Evolutionary conservation across 768 basidiomycete genomes (phyloP).

Genomic region (Hypholoma sublateritium): DNA sequence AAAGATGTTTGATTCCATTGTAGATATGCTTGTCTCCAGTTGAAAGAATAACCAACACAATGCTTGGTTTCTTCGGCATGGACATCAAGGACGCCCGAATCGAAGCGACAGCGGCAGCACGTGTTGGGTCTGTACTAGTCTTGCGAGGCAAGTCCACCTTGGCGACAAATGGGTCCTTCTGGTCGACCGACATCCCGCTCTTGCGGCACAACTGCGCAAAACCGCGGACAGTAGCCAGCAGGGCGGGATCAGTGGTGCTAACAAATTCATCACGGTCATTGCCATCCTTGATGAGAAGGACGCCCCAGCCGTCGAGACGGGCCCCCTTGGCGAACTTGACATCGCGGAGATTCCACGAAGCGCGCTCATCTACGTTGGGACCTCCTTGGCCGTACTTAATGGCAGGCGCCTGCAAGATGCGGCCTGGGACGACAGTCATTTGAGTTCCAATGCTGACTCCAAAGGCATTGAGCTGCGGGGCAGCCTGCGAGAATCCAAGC

Average conservation of each 20-base stretch:
- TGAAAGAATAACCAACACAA: constrained; percentile 68
- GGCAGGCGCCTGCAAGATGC: constrained; percentile 61
- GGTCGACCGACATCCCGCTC: constrained; percentile 59
- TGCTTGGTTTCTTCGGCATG: constrained; percentile 46
- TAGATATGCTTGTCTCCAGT: constrained; percentile 75
- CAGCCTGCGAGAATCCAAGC: constrained; percentile 53
- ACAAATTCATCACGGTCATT: constrained; percentile 58
- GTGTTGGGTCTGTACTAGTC: constrained; percentile 50
- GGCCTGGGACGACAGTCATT: constrained; percentile 73
- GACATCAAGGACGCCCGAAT: constrained; percentile 44
- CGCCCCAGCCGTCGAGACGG: constrained; percentile 60
- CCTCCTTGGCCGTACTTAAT: constrained; percentile 56
- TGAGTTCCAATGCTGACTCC: constrained; percentile 54
- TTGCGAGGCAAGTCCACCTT: constrained; percentile 51
- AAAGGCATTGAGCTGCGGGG: constrained; percentile 50
- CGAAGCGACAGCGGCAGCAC: constrained; percentile 43
- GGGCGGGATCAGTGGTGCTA: constrained; percentile 51
- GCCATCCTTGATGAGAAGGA: constrained; percentile 66
- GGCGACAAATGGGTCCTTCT: constrained; percentile 34
- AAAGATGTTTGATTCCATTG: constrained; percentile 71
- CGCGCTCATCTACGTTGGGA: constrained; percentile 54
- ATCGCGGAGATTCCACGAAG: constrained; percentile 74
- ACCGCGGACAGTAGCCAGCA: constrained; percentile 43
- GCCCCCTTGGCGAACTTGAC: constrained; percentile 64
- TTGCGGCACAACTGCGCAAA: constrained; percentile 63